Evolutionary conservation across 371 early-diverging fungal species (phyloP).

Genomic region (Mortierella polycephala): DNA sequence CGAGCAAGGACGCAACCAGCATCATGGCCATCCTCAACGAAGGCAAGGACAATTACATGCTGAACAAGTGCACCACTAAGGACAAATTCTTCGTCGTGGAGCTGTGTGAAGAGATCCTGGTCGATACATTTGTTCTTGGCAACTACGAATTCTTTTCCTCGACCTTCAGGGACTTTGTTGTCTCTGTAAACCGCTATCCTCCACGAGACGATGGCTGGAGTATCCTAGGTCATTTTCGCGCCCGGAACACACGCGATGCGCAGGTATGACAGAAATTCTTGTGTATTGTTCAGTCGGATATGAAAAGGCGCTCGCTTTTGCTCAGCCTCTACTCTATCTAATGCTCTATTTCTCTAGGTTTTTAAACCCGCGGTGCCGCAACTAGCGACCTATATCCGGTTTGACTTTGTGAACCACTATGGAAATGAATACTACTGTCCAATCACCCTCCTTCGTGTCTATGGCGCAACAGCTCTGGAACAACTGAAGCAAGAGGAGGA

Average conservation of each 20-base stretch:
- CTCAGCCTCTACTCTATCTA: neutral
- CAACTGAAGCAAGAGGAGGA: slow-evolving; percentile 77
- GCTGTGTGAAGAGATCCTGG: slow-evolving; percentile 92
- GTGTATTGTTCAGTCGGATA: no score
- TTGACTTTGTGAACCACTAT: slow-evolving; percentile 91
- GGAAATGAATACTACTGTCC: slow-evolving; percentile 96
- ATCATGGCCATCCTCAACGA: slow-evolving; percentile 86
- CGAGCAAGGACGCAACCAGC: slow-evolving; percentile 87
- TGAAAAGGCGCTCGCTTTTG: no score
- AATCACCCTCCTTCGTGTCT: slow-evolving; percentile 85
- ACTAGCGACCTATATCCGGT: slow-evolving; percentile 84
- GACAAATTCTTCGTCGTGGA: slow-evolving; percentile 90
- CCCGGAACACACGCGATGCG: slow-evolving; percentile 83
- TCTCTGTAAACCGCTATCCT: slow-evolving; percentile 88
- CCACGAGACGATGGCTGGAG: slow-evolving; percentile 83
- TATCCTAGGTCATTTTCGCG: slow-evolving; percentile 83
- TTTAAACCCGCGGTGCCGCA: slow-evolving; percentile 81
- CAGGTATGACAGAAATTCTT: slow-evolving; percentile 64
- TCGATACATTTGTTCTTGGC: slow-evolving; percentile 90
- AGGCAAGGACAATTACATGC: slow-evolving; percentile 94
- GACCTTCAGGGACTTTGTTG: slow-evolving; percentile 87
- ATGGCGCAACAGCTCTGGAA: slow-evolving; percentile 94
- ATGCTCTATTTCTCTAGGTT: slow-evolving; percentile 57
- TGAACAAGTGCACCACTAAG: slow-evolving; percentile 84
- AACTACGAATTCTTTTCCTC: slow-evolving; percentile 98